phyloP scores from a whole-genome alignment of 768 basidiomycete species.

The Arthromyces matolae region DNA sequence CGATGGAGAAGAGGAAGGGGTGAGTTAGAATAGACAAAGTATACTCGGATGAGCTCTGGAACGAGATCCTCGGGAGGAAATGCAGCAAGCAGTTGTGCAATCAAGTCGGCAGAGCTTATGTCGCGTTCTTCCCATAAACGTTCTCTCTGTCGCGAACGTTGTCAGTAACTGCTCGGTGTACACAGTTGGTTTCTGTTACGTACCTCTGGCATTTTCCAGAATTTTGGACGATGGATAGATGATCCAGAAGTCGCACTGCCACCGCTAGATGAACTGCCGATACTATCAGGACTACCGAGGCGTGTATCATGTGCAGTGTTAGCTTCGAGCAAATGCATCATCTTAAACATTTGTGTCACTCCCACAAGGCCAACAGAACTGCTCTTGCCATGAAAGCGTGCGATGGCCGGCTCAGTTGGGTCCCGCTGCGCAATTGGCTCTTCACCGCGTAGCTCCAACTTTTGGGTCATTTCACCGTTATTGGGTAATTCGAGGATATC shows the following conservation, averaged over 20 bases:
- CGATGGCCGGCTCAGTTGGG: constrained; percentile 32
- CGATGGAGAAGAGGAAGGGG: constrained; percentile 68
- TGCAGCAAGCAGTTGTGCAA: constrained; percentile 33
- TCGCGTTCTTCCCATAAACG: constrained; percentile 46
- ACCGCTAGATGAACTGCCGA: constrained; percentile 13
- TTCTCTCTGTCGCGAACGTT: constrained; percentile 49
- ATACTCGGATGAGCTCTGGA: constrained; percentile 56
- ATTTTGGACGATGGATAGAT: constrained; percentile 39
- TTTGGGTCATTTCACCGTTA: constrained; percentile 31
- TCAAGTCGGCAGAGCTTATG: constrained; percentile 24
- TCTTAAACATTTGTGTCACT: constrained; percentile 48
- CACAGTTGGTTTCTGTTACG: too few relatives aligned
- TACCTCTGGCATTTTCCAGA: constrained; percentile 59
- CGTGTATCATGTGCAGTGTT: constrained; percentile 9
- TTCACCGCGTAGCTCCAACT: constrained; percentile 33
- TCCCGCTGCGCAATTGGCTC: constrained; percentile 11
- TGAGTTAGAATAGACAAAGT: constrained; percentile 59
- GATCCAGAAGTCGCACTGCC: constrained; percentile 1
- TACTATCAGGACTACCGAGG: constrained; percentile 16
- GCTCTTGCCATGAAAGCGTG: constrained; percentile 62
- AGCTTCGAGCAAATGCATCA: constrained; percentile 43
- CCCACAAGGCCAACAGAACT: constrained; percentile 54
- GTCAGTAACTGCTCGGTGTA: too few relatives aligned
- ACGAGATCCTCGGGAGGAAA: constrained; percentile 68
- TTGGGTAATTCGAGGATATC: constrained; percentile 33